Base-by-base conservation (phyloP, 2,329 filamentous ascomycete species). In the Aspergillus clavatus region DNA sequence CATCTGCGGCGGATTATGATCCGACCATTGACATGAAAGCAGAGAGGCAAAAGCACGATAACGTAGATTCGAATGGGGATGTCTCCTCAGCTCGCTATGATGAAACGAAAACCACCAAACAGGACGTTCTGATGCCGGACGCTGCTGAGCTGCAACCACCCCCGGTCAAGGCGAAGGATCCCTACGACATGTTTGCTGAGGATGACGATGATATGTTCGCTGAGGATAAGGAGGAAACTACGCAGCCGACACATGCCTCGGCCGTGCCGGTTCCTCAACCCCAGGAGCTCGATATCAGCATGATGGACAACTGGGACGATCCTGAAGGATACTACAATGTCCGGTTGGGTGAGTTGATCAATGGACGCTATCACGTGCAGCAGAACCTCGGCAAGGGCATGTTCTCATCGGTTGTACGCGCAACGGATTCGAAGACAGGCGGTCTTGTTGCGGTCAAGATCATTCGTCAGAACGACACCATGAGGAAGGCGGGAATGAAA, bases 321-420 rank as follows among this genome's bases (percentile, higher is more conserved):
- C 83, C 86, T 42, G 89, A 98, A 61, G 93, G 91, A 5, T 97
- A 97, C 66, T 98, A 97, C 75, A 94, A 93, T 68, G 84, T 96
- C 46, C 89, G 94, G 46, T 82, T 89, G 31, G 90, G 91, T 60
- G 93, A 98, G 72, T 73, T 97, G 41, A 77, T 98, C 51, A 87
- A 95, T 57, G 84, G 84, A 23, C 86, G 89, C 26, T 97, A 97
- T 67, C 87, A 93, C 63, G 82, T 98, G 24, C 86, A 91, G 65
- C 82, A 90, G 47, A 84, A 84, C 42, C 77, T 98, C 18, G 93
- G 93, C 52, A 89, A 88, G 68, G 93, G 93, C 58, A 95, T 96
- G 79, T 98, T 96, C 66, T 95, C 93, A 0, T 89, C 89, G 7
- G 93, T 98, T n/a, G 89, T 93, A 42, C 83, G 89, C 53, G 93